A percentile compares a stretch with the other conserved stretches of the same genome.
phyloP scores from a whole-genome alignment of 2,329 filamentous ascomycete genomes.

The Laburnicola sp. region DNA sequence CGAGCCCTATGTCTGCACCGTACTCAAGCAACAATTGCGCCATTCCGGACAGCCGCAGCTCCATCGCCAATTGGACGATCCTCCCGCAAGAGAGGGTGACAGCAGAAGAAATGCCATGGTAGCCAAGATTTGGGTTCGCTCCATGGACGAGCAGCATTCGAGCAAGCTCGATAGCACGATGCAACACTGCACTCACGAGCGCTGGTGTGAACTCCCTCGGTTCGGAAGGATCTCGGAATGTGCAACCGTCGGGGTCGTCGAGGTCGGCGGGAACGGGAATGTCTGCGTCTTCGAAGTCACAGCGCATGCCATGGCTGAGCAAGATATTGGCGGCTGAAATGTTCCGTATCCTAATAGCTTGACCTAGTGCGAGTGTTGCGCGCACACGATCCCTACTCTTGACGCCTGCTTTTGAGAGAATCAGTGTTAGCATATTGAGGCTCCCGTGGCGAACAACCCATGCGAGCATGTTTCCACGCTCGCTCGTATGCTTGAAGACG shows the following conservation, averaged over 20 bases:
- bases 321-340: constrained; percentile 11
- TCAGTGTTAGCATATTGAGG: neutral
- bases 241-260: constrained; percentile 1
- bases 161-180: constrained; percentile 1
- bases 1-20: neutral
- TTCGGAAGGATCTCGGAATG: neutral
- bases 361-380: neutral
- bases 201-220: neutral
- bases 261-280: constrained; percentile 7
- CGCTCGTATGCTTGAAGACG: neutral
- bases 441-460: neutral
- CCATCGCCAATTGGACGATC: neutral
- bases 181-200: constrained; percentile 1
- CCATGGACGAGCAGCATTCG: constrained; percentile 3
- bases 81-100: neutral
- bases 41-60: neutral
- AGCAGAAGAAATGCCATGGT: neutral
- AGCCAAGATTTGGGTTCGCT: constrained; percentile 2
- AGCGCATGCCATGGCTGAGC: constrained; percentile 9
- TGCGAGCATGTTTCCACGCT: neutral
- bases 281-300: constrained; percentile 9
- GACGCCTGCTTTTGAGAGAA: neutral
- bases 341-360: neutral
- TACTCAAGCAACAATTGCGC: constrained; percentile 1
- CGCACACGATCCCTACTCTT: neutral